Evolutionary conservation across 2,329 filamentous ascomycete genomes (phyloP), one percentile per base, ranked within the genome.

Genomic region (Neonectria magnoliae): DNA sequence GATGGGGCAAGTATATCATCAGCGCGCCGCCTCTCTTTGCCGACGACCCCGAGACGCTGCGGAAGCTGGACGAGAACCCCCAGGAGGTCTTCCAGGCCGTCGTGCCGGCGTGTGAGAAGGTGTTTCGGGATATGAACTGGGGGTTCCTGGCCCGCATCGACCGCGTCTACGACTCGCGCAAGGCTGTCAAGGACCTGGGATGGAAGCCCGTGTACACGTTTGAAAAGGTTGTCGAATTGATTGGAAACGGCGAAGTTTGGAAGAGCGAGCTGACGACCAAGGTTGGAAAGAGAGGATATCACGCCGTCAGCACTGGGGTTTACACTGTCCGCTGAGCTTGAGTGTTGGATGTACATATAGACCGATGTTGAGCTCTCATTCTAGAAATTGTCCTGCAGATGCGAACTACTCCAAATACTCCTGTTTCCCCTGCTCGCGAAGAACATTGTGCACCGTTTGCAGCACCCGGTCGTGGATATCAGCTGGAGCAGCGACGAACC

Each of bases 381-480:
- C 7, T 36, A 44, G 18, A 42, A 22, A 20, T 47, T 41, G 54
- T 16, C 27, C 33, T 13, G 42, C 16, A 14, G 20, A 50, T 10
- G n/a, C 42, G 25, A 10, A 7, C 13, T 52, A 52, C 20, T 61
- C 45, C 47, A 78, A 18, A 50, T 71, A 73, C 0, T 69, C 72
- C 0, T 68, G 67, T 22, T 74, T 73, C 0, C 73, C 68, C 54
- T 82, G 72, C 22, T 80, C 77, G 25, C 59, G 78, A 69, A 97
- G 81, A n/a, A 97, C 93, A 67, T 89, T 87, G 77, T 91, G 91
- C 2, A 98, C 95, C 5, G 87, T 92, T 69, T 88, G 84, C 60
- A 88, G 70, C 2, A 88, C 83, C 2, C 67, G 57, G 0, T 45
- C 77, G 64, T 88, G 86, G 7, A 83, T 55, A 5, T 72, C 73